Conservation (phyloP, 2,329 filamentous ascomycete species). For the Arthrinium phaeospermum region DNA sequence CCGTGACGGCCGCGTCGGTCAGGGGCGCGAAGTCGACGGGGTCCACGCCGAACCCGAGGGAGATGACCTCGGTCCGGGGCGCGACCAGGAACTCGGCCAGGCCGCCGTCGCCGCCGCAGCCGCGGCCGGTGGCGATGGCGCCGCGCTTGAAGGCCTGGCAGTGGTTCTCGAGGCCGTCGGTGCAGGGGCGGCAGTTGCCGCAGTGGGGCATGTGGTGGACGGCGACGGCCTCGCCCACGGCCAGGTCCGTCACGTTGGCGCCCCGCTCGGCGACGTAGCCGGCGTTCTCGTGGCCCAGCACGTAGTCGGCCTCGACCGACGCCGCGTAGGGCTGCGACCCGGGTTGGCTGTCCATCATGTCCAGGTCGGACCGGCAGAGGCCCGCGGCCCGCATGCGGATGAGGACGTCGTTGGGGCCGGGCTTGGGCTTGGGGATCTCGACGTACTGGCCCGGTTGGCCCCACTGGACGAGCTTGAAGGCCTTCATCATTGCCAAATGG, state of each 20-base stretch:
- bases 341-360: slow-evolving; percentile 31
- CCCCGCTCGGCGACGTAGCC: slow-evolving; percentile 27
- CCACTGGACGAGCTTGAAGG: slow-evolving; percentile 29
- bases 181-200: slow-evolving; percentile 30
- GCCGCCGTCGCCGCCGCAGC: slow-evolving; percentile 28
- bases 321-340: slow-evolving; percentile 30
- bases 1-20: slow-evolving; percentile 28
- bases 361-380: slow-evolving; percentile 30
- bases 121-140: slow-evolving; percentile 27
- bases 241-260: slow-evolving; percentile 25
- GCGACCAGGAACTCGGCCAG: slow-evolving; percentile 28
- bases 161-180: slow-evolving; percentile 27
- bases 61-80: slow-evolving; percentile 28
- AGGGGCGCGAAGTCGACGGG: slow-evolving; percentile 28
- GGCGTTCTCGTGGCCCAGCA: slow-evolving; percentile 30
- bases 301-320: slow-evolving; percentile 27
- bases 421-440: slow-evolving; percentile 26
- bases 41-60: slow-evolving; percentile 25
- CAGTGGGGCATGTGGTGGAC: slow-evolving; percentile 31
- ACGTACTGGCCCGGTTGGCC: slow-evolving; percentile 29
- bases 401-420: slow-evolving; percentile 28
- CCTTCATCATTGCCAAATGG: slow-evolving; percentile 24
- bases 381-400: slow-evolving; percentile 31
- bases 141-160: slow-evolving; percentile 24
- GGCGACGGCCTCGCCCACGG: slow-evolving; percentile 28